phyloP scores from a whole-genome alignment of 2,329 filamentous ascomycete species.

The Harringtonia aguacate region DNA sequence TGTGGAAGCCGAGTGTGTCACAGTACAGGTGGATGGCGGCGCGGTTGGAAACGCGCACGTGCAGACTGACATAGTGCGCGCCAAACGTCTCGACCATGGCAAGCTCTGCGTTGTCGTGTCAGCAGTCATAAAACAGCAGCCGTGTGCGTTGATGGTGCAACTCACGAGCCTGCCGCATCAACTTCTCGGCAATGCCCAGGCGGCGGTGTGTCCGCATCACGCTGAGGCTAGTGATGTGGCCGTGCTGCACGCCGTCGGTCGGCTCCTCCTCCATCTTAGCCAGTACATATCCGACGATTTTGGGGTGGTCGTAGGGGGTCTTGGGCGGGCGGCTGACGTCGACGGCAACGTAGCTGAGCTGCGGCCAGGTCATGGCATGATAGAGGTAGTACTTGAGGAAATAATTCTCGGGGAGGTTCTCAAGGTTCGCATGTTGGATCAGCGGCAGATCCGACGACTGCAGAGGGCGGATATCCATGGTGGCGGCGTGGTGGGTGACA shows the following conservation, averaged over 20 bases:
- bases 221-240: conserved; percentile 88
- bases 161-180: conserved; percentile 93
- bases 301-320: conserved; percentile 79
- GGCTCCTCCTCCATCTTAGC: conserved; percentile 99
- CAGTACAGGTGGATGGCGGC: conserved; percentile 89
- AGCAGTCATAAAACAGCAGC: not conserved
- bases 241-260: conserved; percentile 78
- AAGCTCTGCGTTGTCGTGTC: too few species aligned
- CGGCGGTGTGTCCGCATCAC: conserved; percentile 94
- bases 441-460: conserved; percentile 75
- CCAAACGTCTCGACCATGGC: conserved; percentile 95
- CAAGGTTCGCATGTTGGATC: conserved; percentile 97
- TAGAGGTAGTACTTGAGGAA: conserved; percentile 99
- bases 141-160: conserved; percentile 14
- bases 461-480: conserved; percentile 86
- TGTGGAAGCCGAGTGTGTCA: conserved; percentile 80
- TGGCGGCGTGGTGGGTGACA: conserved; percentile 12
- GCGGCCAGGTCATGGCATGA: conserved; percentile 95
- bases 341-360: conserved; percentile 92
- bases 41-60: conserved; percentile 88
- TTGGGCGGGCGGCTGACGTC: conserved; percentile 73
- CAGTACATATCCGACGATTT: conserved; percentile 97
- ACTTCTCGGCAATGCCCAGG: conserved; percentile 87
- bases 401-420: conserved; percentile 98
- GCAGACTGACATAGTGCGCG: conserved; percentile 86